These are phyloP conservation scores for Chlamydomonas schloesseri DNA, from an alignment of 139 green algal genomes.

Conservation along the genomic window DNA sequence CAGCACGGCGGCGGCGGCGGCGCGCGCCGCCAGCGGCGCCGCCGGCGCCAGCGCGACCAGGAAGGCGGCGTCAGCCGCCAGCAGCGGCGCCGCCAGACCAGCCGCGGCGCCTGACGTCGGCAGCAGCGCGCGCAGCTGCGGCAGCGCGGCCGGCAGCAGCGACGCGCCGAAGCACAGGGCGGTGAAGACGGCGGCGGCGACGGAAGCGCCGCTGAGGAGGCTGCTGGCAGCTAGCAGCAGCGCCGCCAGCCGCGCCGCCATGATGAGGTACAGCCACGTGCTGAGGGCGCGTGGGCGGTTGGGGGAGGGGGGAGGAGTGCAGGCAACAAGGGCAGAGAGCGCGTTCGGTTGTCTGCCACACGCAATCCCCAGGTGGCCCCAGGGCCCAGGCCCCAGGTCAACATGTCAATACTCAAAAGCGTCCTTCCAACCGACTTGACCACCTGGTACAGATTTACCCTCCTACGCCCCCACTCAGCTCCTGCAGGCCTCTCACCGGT, in stretches of 20 bases:
- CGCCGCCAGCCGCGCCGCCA: neutral
- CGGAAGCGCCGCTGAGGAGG: neutral
- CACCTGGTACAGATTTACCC: no score
- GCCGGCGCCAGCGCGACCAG: conserved; percentile 17
- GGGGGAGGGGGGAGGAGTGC: no score
- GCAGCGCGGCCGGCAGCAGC: neutral
- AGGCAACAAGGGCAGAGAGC: no score
- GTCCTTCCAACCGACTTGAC: no score
- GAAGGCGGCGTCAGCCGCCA: conserved; percentile 21
- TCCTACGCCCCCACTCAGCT: no score
- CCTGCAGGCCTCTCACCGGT: conserved; percentile 6
- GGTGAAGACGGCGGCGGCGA: neutral
- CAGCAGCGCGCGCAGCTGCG: conserved; percentile 7
- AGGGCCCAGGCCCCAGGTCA: no score
- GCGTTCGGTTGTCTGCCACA: no score
- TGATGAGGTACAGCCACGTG: conserved; percentile 14
- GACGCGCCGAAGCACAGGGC: conserved; percentile 12
- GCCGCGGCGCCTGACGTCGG: neutral
- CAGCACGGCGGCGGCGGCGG: conserved; percentile 7
- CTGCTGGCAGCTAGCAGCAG: neutral
- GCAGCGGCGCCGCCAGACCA: neutral
- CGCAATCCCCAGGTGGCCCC: no score
- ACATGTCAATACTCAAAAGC: no score
- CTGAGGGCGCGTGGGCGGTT: neutral
- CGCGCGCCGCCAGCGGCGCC: conserved; percentile 10